These are phyloP conservation scores for Hericium erinaceus DNA, from an alignment of 768 basidiomycete species.

Conservation along the genomic window DNA sequence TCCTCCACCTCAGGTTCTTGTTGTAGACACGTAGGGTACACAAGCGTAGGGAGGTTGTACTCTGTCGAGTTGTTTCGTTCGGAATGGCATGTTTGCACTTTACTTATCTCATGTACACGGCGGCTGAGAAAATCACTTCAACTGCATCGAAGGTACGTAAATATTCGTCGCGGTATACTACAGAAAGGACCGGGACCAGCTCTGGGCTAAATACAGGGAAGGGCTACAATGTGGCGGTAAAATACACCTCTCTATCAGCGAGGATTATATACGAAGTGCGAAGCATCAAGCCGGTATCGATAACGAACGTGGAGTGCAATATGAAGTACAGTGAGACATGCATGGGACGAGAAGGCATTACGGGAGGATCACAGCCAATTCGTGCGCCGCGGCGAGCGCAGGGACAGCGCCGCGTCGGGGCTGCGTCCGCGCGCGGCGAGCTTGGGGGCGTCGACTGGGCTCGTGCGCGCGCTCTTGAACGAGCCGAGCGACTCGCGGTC, in stretches of 20 bases:
- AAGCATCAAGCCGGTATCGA: neutral
- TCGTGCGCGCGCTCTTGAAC: neutral
- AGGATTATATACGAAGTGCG: neutral
- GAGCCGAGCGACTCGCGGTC: constrained; percentile 12
- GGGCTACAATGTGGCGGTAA: neutral
- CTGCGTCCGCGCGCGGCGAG: neutral
- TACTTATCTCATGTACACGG: neutral
- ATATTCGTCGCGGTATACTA: neutral
- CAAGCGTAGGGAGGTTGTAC: constrained; percentile 1
- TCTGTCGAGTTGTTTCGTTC: constrained; percentile 8
- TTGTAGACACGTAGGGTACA: neutral
- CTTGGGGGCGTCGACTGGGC: neutral
- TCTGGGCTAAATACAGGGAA: neutral
- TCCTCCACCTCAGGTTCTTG: neutral
- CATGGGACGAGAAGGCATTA: neutral
- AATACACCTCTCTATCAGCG: neutral
- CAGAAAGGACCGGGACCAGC: neutral
- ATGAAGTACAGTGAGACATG: neutral
- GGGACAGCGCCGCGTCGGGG: neutral
- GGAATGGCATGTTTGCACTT: constrained; percentile 5
- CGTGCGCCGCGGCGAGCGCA: neutral
- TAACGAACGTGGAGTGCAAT: neutral
- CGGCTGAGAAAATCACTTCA: too few relatives aligned
- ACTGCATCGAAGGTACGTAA: too few relatives aligned
- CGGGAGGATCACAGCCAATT: neutral